Percentiles rank a stretch among this genome's conserved stretches.
These are phyloP conservation scores for Phytophthora lateralis DNA, from an alignment of 352 stramenopile genomes.

Conservation along the genomic window DNA sequence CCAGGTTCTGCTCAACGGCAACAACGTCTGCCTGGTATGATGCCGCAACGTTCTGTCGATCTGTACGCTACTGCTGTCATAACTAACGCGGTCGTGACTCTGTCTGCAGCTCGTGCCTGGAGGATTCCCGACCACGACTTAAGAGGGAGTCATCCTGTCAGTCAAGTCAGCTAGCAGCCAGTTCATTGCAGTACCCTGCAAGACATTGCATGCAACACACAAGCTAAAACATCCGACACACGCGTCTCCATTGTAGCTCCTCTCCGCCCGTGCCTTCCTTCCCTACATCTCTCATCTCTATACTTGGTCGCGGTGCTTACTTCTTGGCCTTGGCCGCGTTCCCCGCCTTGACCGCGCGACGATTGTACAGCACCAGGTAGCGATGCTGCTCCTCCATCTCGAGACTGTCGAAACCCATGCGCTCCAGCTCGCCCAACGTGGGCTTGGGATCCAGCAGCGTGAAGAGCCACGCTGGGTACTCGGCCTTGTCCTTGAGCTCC, in stretches of 20 bases:
- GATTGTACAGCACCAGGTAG: slow-evolving; percentile 78
- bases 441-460: slow-evolving; percentile 75
- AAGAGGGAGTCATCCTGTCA: slow-evolving; percentile 18
- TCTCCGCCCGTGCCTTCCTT: slow-evolving; percentile 12
- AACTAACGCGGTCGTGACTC: slow-evolving; percentile 11
- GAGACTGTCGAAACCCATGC: slow-evolving; percentile 81
- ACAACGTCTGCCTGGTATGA: slow-evolving; percentile 95
- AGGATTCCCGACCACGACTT: slow-evolving; percentile 57
- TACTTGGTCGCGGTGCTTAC: slow-evolving; percentile 40
- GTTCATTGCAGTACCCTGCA: slow-evolving; percentile 1
- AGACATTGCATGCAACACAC: neutral
- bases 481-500: slow-evolving; percentile 77
- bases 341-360: slow-evolving; percentile 68
- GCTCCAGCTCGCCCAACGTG: slow-evolving; percentile 80
- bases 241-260: slow-evolving; percentile 21
- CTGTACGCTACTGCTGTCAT: neutral
- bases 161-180: slow-evolving; percentile 6
- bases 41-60: neutral
- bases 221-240: slow-evolving; percentile 14
- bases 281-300: slow-evolving; percentile 1
- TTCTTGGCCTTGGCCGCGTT: slow-evolving; percentile 90
- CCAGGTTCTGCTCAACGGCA: slow-evolving; percentile 98
- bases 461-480: slow-evolving; percentile 88
- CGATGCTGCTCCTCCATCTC: slow-evolving; percentile 78
- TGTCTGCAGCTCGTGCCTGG: slow-evolving; percentile 74